Evolutionary conservation across 1,284 basidiomycete genomes (phyloP).

Genomic region (Cutaneotrichosporon cavernicola): DNA sequence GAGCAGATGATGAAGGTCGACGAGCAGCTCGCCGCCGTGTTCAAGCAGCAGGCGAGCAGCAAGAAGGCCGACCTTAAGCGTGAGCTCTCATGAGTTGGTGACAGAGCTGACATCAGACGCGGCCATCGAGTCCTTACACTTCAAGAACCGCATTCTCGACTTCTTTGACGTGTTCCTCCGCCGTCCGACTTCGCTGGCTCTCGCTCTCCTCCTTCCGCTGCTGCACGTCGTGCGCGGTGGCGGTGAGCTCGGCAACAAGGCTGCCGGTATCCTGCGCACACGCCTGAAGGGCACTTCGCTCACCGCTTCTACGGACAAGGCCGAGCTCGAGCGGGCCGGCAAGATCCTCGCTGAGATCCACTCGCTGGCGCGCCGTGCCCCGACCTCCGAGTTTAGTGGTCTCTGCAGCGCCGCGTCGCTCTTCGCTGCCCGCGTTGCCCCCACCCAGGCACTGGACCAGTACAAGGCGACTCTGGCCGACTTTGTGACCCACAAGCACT

Average conservation of each 20-base stretch:
- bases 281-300: constrained; percentile 58
- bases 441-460: constrained; percentile 40
- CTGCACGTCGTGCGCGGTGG: constrained; percentile 65
- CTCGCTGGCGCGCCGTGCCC: constrained; percentile 65
- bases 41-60: constrained; percentile 61
- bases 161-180: constrained; percentile 80
- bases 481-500: constrained; percentile 77
- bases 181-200: constrained; percentile 68
- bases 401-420: constrained; percentile 69
- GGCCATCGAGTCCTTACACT: constrained; percentile 72
- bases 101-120: constrained; percentile 33
- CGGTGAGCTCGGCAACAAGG: constrained; percentile 79
- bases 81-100: background rate
- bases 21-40: constrained; percentile 85
- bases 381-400: constrained; percentile 64
- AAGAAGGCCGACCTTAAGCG: constrained; percentile 29
- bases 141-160: constrained; percentile 92
- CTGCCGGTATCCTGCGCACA: constrained; percentile 70
- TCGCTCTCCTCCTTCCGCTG: constrained; percentile 72
- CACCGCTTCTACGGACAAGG: constrained; percentile 59
- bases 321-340: constrained; percentile 50
- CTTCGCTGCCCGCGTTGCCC: constrained; percentile 66
- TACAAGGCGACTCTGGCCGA: constrained; percentile 73
- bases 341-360: constrained; percentile 69
- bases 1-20: constrained; percentile 98